Evolutionary conservation across 345 rosid genomes (phyloP).

Genomic region (Dovyalis caffra): DNA sequence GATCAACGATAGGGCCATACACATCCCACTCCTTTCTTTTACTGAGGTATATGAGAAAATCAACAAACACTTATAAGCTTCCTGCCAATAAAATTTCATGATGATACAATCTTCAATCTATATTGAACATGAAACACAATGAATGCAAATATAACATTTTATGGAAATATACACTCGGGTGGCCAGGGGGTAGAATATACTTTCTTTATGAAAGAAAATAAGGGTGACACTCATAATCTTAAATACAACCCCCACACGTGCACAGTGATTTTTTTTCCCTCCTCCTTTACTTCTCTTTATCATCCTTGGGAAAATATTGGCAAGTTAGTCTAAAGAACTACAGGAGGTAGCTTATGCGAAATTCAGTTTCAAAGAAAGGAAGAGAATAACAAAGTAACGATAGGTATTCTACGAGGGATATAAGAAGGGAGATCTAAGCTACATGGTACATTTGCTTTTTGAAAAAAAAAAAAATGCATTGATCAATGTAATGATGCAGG

Average conservation of each 20-base stretch:
- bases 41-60: slow-evolving; percentile 40
- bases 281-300: neutral
- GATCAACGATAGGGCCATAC: slow-evolving; percentile 72
- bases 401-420: neutral
- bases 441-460: neutral
- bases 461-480: neutral
- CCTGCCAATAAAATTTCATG: neutral
- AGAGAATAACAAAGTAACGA: neutral
- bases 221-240: too few species aligned
- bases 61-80: neutral
- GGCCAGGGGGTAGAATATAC: too few species aligned
- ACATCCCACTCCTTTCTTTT: slow-evolving; percentile 93
- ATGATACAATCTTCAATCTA: neutral
- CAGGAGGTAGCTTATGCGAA: neutral
- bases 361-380: neutral
- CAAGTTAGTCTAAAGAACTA: neutral
- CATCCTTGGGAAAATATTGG: neutral
- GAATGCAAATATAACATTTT: neutral
- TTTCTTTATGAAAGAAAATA: too few species aligned
- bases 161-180: too few species aligned
- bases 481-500: neutral
- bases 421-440: neutral
- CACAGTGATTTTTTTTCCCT: too few species aligned
- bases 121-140: neutral
- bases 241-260: too few species aligned